Evolutionary conservation across 768 basidiomycete genomes (phyloP).

Genomic region (Nidularia pulvinata): DNA sequence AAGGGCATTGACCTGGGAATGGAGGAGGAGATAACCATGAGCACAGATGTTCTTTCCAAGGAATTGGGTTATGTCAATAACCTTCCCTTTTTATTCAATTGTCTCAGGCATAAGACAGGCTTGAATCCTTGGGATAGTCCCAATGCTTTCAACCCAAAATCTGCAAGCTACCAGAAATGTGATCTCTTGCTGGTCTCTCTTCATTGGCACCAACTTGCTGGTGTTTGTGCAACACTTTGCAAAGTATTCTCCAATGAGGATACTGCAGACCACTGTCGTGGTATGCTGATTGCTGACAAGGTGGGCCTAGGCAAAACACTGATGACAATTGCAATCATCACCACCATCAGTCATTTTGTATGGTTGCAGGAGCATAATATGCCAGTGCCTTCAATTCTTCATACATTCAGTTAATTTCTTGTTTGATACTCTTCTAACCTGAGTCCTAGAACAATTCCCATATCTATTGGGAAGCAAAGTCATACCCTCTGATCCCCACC

Average conservation of each 20-base stretch:
- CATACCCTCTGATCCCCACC: conserved; percentile 9
- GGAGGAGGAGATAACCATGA: conserved; percentile 11
- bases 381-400: conserved; percentile 14
- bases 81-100: conserved; percentile 10
- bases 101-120: conserved; percentile 1
- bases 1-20: conserved; percentile 13
- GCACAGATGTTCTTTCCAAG: not conserved
- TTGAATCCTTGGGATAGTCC: not conserved
- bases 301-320: conserved; percentile 13
- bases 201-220: conserved; percentile 19
- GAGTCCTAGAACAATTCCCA: not conserved
- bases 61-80: conserved; percentile 5
- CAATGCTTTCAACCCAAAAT: not conserved
- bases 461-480: conserved; percentile 4
- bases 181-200: conserved; percentile 3
- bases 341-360: conserved; percentile 1
- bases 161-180: not conserved
- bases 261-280: not conserved
- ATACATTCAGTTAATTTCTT: conserved; percentile 7
- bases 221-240: conserved; percentile 9
- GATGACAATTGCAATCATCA: conserved; percentile 3
- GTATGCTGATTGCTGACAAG: conserved; percentile 15
- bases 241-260: conserved; percentile 4
- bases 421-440: conserved; percentile 1
- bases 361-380: not conserved